A percentile compares a stretch with the other conserved stretches of the same genome.
These are phyloP conservation scores for Monosporascus sp. DNA, from an alignment of 2,329 filamentous ascomycete species.

Conservation along the genomic window DNA sequence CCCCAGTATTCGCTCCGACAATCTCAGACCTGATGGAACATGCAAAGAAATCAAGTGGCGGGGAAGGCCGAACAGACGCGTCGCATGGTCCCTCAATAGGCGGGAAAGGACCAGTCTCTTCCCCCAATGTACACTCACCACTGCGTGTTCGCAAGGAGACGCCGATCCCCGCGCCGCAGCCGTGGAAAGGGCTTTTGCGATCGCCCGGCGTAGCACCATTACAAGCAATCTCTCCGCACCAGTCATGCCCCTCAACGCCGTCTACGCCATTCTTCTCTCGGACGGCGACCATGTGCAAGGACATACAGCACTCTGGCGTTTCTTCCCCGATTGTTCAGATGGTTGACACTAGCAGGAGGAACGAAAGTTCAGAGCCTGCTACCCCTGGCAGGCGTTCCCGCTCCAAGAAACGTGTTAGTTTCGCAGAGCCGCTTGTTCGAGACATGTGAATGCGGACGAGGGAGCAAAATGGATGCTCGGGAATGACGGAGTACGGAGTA, in stretches of 20 bases:
- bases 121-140: not conserved
- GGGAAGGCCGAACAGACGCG: not conserved
- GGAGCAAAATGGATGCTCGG: too few species aligned
- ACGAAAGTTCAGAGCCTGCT: too few species aligned
- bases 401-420: too few species aligned
- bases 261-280: not conserved
- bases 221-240: not conserved
- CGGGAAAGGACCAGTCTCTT: not conserved
- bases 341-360: too few species aligned
- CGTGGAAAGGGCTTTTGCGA: conserved; percentile 7
- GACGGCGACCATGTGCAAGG: not conserved
- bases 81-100: too few species aligned
- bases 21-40: not conserved
- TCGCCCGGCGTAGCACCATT: not conserved
- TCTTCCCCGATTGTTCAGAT: too few species aligned
- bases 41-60: not conserved
- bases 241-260: not conserved
- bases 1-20: not conserved
- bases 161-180: conserved; percentile 12
- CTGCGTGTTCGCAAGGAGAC: conserved; percentile 2
- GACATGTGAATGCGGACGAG: too few species aligned
- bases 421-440: too few species aligned
- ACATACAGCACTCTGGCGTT: not conserved
- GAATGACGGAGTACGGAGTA: too few species aligned
- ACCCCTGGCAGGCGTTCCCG: too few species aligned